Evolutionary conservation across 2,329 filamentous ascomycete species (phyloP).

Genomic region (Colletotrichum paranaense): DNA sequence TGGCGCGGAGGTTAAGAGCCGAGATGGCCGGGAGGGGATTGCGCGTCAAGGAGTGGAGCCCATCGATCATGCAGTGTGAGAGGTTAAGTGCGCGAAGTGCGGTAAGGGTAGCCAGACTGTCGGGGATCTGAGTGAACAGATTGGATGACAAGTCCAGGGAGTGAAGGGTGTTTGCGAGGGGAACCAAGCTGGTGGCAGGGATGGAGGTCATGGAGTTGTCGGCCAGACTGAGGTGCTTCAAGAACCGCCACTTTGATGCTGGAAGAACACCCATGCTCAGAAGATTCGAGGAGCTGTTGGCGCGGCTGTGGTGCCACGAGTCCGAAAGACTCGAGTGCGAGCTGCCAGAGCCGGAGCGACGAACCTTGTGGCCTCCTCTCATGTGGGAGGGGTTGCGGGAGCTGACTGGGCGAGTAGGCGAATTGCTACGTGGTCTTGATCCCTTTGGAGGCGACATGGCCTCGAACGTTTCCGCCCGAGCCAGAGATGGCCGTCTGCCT

Average conservation of each 20-base stretch:
- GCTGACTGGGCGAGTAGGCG: conserved; percentile 80
- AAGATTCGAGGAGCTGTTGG: conserved; percentile 82
- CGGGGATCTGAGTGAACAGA: conserved; percentile 92
- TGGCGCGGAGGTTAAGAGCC: conserved; percentile 89
- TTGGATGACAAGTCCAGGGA: conserved; percentile 95
- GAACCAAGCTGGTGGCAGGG: conserved; percentile 78
- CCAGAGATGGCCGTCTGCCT: conserved; percentile 56
- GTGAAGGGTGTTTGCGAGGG: conserved; percentile 87
- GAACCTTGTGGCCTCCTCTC: conserved; percentile 79
- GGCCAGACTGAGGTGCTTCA: conserved; percentile 89
- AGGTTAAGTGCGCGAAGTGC: conserved; percentile 93
- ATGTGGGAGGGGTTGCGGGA: conserved; percentile 79
- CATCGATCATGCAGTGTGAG: conserved; percentile 97
- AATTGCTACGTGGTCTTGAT: conserved; percentile 77
- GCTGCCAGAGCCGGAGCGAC: conserved; percentile 90
- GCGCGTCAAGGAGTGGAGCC: conserved; percentile 85
- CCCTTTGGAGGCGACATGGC: conserved; percentile 55
- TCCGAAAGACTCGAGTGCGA: conserved; percentile 84
- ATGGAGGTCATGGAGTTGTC: conserved; percentile 92
- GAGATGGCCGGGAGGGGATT: conserved; percentile 94
- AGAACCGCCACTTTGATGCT: conserved; percentile 91
- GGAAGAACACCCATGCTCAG: conserved; percentile 79
- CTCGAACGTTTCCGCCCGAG: conserved; percentile 61
- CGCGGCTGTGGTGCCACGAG: conserved; percentile 68
- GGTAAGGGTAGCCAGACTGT: conserved; percentile 86